Percentiles rank a stretch among this genome's conserved stretches.
Conservation (phyloP, 2,329 filamentous ascomycete genomes). For the Exserohilum rostratum region DNA sequence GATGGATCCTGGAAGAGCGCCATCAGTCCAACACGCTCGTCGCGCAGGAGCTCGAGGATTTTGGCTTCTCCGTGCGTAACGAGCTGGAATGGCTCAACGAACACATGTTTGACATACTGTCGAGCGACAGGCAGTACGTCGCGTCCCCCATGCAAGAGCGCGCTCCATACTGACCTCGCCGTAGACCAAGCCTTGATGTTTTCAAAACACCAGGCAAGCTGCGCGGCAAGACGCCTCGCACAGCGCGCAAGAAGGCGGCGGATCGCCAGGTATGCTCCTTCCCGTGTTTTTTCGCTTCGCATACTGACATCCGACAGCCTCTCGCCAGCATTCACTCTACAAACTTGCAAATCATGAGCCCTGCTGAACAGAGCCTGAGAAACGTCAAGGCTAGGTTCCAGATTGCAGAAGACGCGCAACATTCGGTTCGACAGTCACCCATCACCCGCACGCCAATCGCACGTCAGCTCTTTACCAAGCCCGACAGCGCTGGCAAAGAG, state of each 20-base stretch:
- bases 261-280: conserved; percentile 69
- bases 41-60: conserved; percentile 86
- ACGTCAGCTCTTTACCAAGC: conserved; percentile 37
- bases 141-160: conserved; percentile 10
- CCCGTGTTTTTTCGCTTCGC: conserved; percentile 49
- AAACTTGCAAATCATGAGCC: conserved; percentile 55
- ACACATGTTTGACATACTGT: conserved; percentile 95
- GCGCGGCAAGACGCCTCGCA: conserved; percentile 80
- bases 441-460: conserved; percentile 33
- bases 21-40: conserved; percentile 77
- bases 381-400: conserved; percentile 63
- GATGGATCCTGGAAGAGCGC: conserved; percentile 87
- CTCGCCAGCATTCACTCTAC: conserved; percentile 57
- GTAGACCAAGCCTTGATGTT: conserved; percentile 87
- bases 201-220: conserved; percentile 92
- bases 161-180: conserved; percentile 29
- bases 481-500: conserved; percentile 38
- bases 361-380: conserved; percentile 60
- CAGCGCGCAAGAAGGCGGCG: conserved; percentile 63
- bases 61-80: conserved; percentile 87
- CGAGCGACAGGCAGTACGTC: conserved; percentile 81
- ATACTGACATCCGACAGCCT: conserved; percentile 47
- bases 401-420: conserved; percentile 62
- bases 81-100: conserved; percentile 98
- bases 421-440: conserved; percentile 33